These are phyloP conservation scores for Reutealis trisperma DNA, from an alignment of 345 rosid species.

Conservation along the genomic window DNA sequence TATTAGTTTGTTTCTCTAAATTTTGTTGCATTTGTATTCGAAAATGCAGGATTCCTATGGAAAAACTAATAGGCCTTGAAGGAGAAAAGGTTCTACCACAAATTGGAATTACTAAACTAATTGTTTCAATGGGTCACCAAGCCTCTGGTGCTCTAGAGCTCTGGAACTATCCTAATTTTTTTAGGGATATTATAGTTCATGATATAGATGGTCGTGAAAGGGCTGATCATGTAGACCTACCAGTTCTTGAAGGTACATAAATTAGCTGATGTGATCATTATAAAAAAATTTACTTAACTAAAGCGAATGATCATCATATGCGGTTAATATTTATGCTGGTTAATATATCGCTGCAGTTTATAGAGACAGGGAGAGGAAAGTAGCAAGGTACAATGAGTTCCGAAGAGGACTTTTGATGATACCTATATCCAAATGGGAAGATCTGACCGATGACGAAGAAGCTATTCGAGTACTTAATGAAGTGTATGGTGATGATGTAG, in stretches of 20 bases:
- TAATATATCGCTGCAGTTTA: conserved; percentile 34
- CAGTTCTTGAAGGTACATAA: conserved; percentile 52
- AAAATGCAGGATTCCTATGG: conserved; percentile 35
- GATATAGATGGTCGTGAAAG: conserved; percentile 48
- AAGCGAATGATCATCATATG: too few species aligned
- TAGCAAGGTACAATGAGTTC: conserved; percentile 57
- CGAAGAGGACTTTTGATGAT: conserved; percentile 43
- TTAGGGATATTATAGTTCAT: conserved; percentile 42
- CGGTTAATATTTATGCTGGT: too few species aligned
- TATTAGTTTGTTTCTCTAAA: too few species aligned
- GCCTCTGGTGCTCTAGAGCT: conserved; percentile 56
- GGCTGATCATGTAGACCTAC: conserved; percentile 48
- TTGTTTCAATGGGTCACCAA: conserved; percentile 77
- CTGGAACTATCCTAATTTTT: conserved; percentile 59
- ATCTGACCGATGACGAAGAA: conserved; percentile 53
- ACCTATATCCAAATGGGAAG: conserved; percentile 62
- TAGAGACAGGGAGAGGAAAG: conserved; percentile 62
- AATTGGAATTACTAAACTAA: conserved; percentile 43
- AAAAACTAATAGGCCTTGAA: conserved; percentile 34
- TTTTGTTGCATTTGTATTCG: too few species aligned
- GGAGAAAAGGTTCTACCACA: conserved; percentile 41
- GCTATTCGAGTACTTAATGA: conserved; percentile 40
- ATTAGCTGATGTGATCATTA: too few species aligned
- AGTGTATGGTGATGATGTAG: conserved; percentile 55
- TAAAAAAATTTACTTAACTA: too few species aligned